Evolutionary conservation across 2,329 filamentous ascomycete species (phyloP), one percentile per base, ranked within the genome.

Genomic region (Simplicillium sp.): DNA sequence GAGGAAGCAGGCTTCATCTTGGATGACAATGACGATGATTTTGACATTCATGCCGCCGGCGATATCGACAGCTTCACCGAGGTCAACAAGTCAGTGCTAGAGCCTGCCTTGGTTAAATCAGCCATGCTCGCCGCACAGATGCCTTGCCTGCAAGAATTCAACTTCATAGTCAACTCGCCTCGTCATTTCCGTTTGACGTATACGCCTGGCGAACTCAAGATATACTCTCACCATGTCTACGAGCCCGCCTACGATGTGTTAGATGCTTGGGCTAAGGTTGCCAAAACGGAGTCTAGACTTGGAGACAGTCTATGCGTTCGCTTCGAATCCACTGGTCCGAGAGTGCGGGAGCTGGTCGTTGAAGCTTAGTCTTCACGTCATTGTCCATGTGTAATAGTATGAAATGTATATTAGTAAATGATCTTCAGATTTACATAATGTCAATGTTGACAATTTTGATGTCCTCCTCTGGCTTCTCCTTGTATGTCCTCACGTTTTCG

Each of bases 391-490:
- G 9, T 6, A 25, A 25, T 25, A 25, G 20, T 9, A 25, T 25
- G 20, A 25, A 25, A 44, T 34, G 44, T 49, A 37, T 12, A 29
- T 29, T 36, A 25, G 15, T 41, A 17, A 11, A 37, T 33, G 7
- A 13, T 33, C 15, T 6, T 33, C 12, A 13, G 12, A 33, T 36
- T 53, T 70, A 77, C 47, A 64, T 53, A 44, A 78, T 63, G 51
- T 80, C 75, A 51, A 98, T 94, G 58, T 86, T 96, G 43, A 98
- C 77, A 50, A 98, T 94, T 66, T 95, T 97, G 54, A 98, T 89
- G 59, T 98, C 92, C 55, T 95, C 88, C 60, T 94, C 86, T 1
- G 92, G 92, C 68, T 90, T 94, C 66, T 98, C 94, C 69, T 82
- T 82, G 61, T 84, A 81, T 4, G 88, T 88, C 57, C 84, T 84